Percentiles rank a stretch among this genome's conserved stretches.
These are phyloP conservation scores for Talaromyces sp. DNA, from an alignment of 2,329 filamentous ascomycete genomes.

Conservation along the genomic window DNA sequence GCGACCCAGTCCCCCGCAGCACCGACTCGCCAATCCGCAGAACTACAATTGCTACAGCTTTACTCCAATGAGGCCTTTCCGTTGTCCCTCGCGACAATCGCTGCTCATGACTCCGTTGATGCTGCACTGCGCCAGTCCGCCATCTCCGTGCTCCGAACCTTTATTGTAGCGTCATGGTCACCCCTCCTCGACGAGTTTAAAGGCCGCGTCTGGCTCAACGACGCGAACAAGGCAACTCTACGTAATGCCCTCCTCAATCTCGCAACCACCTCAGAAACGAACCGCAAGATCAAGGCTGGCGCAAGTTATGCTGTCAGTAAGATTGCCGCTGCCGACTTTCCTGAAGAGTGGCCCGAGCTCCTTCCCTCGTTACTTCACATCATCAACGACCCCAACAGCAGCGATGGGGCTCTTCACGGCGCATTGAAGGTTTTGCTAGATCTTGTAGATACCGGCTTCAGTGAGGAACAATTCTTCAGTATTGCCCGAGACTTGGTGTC, in stretches of 20 bases:
- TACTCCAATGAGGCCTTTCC: conserved; percentile 70
- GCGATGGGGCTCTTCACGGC: conserved; percentile 79
- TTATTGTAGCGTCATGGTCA: conserved; percentile 83
- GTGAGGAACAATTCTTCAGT: conserved; percentile 89
- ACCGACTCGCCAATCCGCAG: conserved; percentile 77
- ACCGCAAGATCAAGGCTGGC: conserved; percentile 83
- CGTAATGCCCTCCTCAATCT: conserved; percentile 73
- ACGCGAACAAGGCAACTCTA: conserved; percentile 70
- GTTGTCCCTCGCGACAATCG: conserved; percentile 74
- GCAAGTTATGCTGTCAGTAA: conserved; percentile 89
- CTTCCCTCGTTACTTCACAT: conserved; percentile 75
- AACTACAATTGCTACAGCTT: conserved; percentile 73
- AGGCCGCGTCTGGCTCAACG: conserved; percentile 65
- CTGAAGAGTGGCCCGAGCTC: conserved; percentile 89
- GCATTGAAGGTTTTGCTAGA: conserved; percentile 84
- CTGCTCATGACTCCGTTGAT: conserved; percentile 69
- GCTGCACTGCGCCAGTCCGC: conserved; percentile 78
- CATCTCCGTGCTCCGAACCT: conserved; percentile 73
- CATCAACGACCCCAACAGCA: conserved; percentile 64
- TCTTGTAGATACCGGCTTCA: conserved; percentile 88
- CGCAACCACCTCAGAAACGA: conserved; percentile 67
- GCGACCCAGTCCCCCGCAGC: conserved; percentile 79
- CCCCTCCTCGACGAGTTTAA: conserved; percentile 68
- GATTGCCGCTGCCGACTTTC: conserved; percentile 89
- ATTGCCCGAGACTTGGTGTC: conserved; percentile 83